A percentile compares a stretch with the other conserved stretches of the same genome.
These are phyloP conservation scores for Cylindrodendrum hubeiense DNA, from an alignment of 2,329 filamentous ascomycete genomes.

Conservation along the genomic window DNA sequence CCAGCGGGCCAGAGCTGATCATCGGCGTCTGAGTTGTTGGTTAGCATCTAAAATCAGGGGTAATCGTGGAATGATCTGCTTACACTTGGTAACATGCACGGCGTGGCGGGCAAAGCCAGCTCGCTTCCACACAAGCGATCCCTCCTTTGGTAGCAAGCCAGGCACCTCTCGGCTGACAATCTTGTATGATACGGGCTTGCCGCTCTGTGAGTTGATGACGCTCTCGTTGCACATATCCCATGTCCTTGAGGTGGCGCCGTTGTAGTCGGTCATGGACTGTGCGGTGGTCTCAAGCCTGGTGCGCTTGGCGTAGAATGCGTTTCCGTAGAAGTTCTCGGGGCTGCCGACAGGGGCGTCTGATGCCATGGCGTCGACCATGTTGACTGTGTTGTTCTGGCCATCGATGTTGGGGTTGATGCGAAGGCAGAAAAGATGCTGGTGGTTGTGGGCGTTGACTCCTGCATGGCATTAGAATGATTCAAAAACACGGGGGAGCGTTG, in stretches of 20 bases:
- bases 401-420: slow-evolving; percentile 90
- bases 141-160: slow-evolving; percentile 81
- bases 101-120: slow-evolving; percentile 90
- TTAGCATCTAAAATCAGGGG: background rate
- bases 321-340: slow-evolving; percentile 87
- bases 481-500: background rate
- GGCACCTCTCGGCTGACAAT: slow-evolving; percentile 90
- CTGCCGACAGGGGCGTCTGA: slow-evolving; percentile 83
- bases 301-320: slow-evolving; percentile 88
- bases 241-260: slow-evolving; percentile 81
- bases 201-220: slow-evolving; percentile 86
- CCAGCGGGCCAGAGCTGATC: slow-evolving; percentile 88
- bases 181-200: slow-evolving; percentile 89
- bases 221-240: slow-evolving; percentile 93
- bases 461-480: background rate
- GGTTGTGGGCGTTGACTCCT: slow-evolving; percentile 87
- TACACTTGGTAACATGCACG: slow-evolving; percentile 91
- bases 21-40: slow-evolving; percentile 71
- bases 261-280: slow-evolving; percentile 81
- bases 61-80: slow-evolving; percentile 44
- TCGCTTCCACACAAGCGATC: slow-evolving; percentile 87
- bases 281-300: slow-evolving; percentile 81
- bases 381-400: slow-evolving; percentile 86
- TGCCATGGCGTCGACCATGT: slow-evolving; percentile 81
- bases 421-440: slow-evolving; percentile 94